These are phyloP conservation scores for Entamoeba moshkovskii DNA, from an alignment of 208 protist species.

Conservation along the genomic window DNA sequence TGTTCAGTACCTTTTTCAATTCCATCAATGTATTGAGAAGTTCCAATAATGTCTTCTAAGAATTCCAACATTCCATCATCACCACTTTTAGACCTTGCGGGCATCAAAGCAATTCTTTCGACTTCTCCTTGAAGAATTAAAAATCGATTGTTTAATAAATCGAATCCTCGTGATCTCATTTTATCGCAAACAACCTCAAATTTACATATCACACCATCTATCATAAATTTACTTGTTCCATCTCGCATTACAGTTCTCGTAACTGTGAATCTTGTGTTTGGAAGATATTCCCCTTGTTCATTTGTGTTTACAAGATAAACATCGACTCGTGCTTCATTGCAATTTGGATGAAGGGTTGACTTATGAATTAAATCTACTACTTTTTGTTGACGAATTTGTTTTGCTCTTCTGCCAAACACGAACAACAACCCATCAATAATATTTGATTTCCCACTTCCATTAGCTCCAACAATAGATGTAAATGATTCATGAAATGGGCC, in stretches of 20 bases:
- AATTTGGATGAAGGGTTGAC: slow-evolving; percentile 45
- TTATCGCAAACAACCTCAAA: slow-evolving; percentile 53
- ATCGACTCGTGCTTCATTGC: background rate
- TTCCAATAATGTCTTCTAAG: slow-evolving; percentile 97
- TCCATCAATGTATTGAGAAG: slow-evolving; percentile 59
- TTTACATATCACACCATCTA: slow-evolving; percentile 49
- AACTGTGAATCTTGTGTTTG: slow-evolving; percentile 42
- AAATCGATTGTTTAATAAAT: slow-evolving; percentile 99
- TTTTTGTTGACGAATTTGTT: slow-evolving; percentile 83
- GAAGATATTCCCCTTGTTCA: slow-evolving; percentile 32
- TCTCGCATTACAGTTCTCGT: background rate
- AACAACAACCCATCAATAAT: slow-evolving; percentile 99
- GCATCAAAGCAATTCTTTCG: slow-evolving; percentile 98
- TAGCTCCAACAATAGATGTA: slow-evolving; percentile 95
- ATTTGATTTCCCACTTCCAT: slow-evolving; percentile 99
- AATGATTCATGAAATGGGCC: slow-evolving; percentile 68
- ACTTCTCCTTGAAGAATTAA: slow-evolving; percentile 99
- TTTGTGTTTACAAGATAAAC: background rate
- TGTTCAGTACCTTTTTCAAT: slow-evolving; percentile 37
- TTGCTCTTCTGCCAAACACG: slow-evolving; percentile 93
- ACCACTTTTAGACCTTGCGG: slow-evolving; percentile 63
- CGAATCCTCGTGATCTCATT: slow-evolving; percentile 79
- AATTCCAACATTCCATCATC: slow-evolving; percentile 96
- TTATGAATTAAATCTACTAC: slow-evolving; percentile 93
- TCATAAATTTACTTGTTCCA: slow-evolving; percentile 10